Percentiles rank a stretch among this genome's conserved stretches.
Evolutionary conservation across 2,329 filamentous ascomycete genomes (phyloP).

Genomic region (Amesomyces nigricolor): DNA sequence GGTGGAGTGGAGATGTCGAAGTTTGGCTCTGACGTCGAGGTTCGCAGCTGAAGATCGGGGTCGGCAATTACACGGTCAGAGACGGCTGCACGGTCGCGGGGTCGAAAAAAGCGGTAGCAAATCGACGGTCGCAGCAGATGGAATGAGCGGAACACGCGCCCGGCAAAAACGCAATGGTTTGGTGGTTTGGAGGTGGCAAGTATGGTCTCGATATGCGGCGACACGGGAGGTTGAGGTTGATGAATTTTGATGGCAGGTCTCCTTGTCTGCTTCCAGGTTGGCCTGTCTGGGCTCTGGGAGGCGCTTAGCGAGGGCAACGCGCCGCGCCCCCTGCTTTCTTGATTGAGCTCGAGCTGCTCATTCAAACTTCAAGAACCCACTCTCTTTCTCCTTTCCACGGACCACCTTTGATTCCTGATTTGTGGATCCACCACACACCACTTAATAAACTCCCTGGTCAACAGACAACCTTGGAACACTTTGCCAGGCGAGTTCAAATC

Average conservation of each 20-base stretch:
- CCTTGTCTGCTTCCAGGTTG: conserved; percentile 9
- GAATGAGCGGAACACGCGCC: conserved; percentile 14
- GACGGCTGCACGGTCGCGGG: neutral
- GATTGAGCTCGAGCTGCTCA: neutral
- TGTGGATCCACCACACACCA: conserved; percentile 2
- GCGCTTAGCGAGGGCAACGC: conserved; percentile 25
- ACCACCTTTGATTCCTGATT: conserved; percentile 14
- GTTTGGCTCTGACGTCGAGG: conserved; percentile 22
- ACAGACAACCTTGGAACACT: neutral
- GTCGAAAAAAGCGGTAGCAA: neutral
- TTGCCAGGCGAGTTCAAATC: neutral
- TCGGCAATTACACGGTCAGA: conserved; percentile 12
- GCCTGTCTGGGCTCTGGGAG: conserved; percentile 11
- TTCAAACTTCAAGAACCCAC: neutral
- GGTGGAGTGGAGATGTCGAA: conserved; percentile 14
- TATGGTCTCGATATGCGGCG: conserved; percentile 19
- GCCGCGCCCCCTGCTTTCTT: conserved; percentile 14
- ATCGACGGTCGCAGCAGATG: neutral
- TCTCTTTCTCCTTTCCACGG: neutral
- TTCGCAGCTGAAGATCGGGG: conserved; percentile 8
- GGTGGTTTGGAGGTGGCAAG: conserved; percentile 17
- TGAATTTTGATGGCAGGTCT: conserved; percentile 26
- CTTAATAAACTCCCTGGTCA: neutral
- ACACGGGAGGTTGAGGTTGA: conserved; percentile 22
- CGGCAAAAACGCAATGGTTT: conserved; percentile 14